These are phyloP conservation scores for Holtermanniella nyarrowii DNA, from an alignment of 768 basidiomycete species.

Conservation along the genomic window DNA sequence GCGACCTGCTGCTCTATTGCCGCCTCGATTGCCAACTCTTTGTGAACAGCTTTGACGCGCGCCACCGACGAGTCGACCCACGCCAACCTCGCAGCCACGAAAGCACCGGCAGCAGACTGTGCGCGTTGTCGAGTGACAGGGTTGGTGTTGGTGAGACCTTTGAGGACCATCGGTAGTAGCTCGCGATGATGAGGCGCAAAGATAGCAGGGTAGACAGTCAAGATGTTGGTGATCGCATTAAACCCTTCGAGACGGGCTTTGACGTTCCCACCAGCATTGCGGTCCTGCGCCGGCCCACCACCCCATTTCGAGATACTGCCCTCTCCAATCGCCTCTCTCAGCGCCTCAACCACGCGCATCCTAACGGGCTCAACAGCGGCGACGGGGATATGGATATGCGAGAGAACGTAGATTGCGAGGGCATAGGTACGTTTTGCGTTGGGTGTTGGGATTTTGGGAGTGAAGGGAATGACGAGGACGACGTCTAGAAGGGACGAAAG, in stretches of 20 bases:
- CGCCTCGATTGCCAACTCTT: not conserved
- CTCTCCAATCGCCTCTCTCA: constrained; percentile 21
- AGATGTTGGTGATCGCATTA: constrained; percentile 22
- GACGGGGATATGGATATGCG: constrained; percentile 24
- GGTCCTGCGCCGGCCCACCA: constrained; percentile 6
- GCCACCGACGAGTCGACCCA: not conserved
- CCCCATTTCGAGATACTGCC: constrained; percentile 7
- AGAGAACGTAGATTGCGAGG: constrained; percentile 28
- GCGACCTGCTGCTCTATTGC: not conserved
- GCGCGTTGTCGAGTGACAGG: constrained; percentile 22
- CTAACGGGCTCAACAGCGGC: constrained; percentile 22
- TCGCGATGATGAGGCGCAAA: constrained; percentile 28
- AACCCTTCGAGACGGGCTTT: constrained; percentile 24
- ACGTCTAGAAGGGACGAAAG: constrained; percentile 22
- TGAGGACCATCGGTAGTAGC: constrained; percentile 22
- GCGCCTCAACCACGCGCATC: constrained; percentile 27
- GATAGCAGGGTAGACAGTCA: constrained; percentile 26
- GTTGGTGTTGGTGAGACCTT: constrained; percentile 8
- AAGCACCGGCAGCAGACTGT: constrained; percentile 18
- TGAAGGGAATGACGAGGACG: constrained; percentile 31
- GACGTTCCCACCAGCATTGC: constrained; percentile 21
- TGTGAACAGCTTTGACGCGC: not conserved
- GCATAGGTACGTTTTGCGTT: constrained; percentile 36
- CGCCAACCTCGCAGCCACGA: constrained; percentile 20
- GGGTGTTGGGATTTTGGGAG: constrained; percentile 33